Evolutionary conservation across 2,329 filamentous ascomycete species (phyloP).

Genomic region (Neocucurbitaria cava): DNA sequence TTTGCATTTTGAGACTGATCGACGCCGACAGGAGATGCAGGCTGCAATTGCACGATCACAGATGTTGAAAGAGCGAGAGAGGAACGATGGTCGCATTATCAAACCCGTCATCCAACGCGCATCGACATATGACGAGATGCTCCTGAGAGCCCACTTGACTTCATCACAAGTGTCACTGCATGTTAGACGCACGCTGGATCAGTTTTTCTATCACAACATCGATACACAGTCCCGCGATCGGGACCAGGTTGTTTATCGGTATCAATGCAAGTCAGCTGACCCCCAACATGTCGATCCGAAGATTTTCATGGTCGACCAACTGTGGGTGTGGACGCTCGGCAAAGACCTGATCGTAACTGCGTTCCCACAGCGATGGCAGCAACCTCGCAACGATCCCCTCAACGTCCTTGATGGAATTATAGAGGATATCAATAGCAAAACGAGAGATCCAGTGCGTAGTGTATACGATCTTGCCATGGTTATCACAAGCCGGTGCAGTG

Average conservation of each 20-base stretch:
- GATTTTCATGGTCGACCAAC: constrained; percentile 73
- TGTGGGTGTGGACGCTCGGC: constrained; percentile 70
- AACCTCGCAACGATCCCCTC: constrained; percentile 67
- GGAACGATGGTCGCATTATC: constrained; percentile 17
- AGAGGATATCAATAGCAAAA: constrained; percentile 70
- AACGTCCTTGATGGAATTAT: constrained; percentile 70
- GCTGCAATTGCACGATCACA: constrained; percentile 56
- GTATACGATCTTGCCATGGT: constrained; percentile 69
- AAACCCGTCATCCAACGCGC: constrained; percentile 32
- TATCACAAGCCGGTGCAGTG: constrained; percentile 66
- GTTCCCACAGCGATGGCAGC: constrained; percentile 65
- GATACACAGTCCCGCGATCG: constrained; percentile 66
- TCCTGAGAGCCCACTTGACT: constrained; percentile 58
- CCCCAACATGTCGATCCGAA: constrained; percentile 58
- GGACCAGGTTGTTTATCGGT: constrained; percentile 71
- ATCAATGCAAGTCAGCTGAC: constrained; percentile 52
- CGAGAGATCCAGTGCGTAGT: constrained; percentile 63
- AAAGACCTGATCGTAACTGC: constrained; percentile 66
- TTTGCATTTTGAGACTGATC: constrained; percentile 68
- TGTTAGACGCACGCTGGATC: constrained; percentile 68
- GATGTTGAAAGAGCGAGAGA: constrained; percentile 26
- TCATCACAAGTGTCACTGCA: constrained; percentile 59
- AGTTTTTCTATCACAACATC: constrained; percentile 71
- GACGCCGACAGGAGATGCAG: constrained; percentile 63
- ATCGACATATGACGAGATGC: constrained; percentile 53